phyloP scores from a whole-genome alignment of 2,329 filamentous ascomycete genomes.

The Nigrospora sphaerica region DNA sequence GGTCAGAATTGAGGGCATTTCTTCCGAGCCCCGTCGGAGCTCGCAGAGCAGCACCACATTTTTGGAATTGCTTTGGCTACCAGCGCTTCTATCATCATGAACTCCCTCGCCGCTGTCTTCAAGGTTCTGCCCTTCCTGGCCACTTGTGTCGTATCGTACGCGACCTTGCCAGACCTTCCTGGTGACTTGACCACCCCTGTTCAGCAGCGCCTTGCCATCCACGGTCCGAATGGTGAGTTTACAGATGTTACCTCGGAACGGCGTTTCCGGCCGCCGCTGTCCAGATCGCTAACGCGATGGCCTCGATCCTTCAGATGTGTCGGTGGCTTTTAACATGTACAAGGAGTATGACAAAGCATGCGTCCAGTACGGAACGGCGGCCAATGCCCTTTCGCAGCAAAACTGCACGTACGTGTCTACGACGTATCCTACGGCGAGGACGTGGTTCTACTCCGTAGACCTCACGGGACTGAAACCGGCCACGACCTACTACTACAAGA shows the following conservation, averaged over 20 bases:
- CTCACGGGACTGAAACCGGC: constrained; percentile 38
- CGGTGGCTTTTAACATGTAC: constrained; percentile 53
- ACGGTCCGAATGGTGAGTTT: constrained; percentile 36
- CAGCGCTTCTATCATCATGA: constrained; percentile 11
- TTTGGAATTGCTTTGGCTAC: too few species aligned
- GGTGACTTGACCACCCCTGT: constrained; percentile 43
- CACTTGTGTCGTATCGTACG: constrained; percentile 15
- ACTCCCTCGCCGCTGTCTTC: constrained; percentile 9
- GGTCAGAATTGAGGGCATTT: too few species aligned
- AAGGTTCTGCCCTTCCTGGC: constrained; percentile 19
- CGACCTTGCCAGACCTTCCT: constrained; percentile 37
- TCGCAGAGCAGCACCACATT: too few species aligned
- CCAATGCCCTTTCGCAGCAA: constrained; percentile 24
- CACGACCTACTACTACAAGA: constrained; percentile 55
- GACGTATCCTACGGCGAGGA: constrained; percentile 48
- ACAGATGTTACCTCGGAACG: too few species aligned
- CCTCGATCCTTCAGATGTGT: constrained; percentile 30
- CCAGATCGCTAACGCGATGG: too few species aligned
- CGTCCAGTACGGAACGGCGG: constrained; percentile 42
- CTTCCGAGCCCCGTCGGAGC: too few species aligned
- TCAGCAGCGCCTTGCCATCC: constrained; percentile 46
- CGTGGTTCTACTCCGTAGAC: constrained; percentile 41
- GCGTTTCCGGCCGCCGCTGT: too few species aligned
- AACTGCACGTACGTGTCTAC: constrained; percentile 37
- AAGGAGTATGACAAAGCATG: constrained; percentile 34